A percentile compares a stretch with the other conserved stretches of the same genome.
Evolutionary conservation across 345 rosid species (phyloP).

Genomic region (Lepidium africanum): DNA sequence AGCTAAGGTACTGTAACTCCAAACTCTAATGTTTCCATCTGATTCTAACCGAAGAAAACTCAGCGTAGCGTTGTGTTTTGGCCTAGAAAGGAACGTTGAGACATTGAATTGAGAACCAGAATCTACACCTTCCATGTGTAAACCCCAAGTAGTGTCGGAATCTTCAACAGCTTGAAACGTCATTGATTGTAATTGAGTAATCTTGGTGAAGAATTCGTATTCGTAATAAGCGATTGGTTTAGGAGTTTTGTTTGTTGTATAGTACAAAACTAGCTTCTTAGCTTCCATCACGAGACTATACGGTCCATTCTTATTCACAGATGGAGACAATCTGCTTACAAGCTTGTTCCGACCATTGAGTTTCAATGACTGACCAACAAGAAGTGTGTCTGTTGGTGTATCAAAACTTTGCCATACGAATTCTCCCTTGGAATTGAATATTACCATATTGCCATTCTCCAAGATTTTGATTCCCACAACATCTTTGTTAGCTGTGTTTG

Average conservation of each 20-base stretch:
- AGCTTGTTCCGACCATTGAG: constrained; percentile 32
- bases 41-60: constrained; percentile 35
- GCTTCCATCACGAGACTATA: constrained; percentile 50
- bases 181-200: neutral
- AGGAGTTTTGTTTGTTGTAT: constrained; percentile 28
- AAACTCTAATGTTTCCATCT: constrained; percentile 47
- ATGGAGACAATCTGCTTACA: constrained; percentile 40
- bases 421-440: constrained; percentile 33
- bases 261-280: constrained; percentile 30
- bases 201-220: neutral
- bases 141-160: constrained; percentile 21
- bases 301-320: constrained; percentile 32
- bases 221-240: constrained; percentile 28
- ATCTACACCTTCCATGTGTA: constrained; percentile 7
- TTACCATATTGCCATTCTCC: constrained; percentile 56
- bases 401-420: constrained; percentile 61
- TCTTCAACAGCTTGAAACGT: constrained; percentile 20
- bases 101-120: constrained; percentile 8
- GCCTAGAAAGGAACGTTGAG: constrained; percentile 6
- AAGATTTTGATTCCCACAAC: constrained; percentile 47
- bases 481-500: constrained; percentile 52
- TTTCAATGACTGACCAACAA: constrained; percentile 44
- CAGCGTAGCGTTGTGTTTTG: constrained; percentile 38
- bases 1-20: constrained; percentile 35
- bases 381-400: constrained; percentile 52